These are phyloP conservation scores for Monosporascus sp. DNA, from an alignment of 2,329 filamentous ascomycete genomes.

Conservation along the genomic window DNA sequence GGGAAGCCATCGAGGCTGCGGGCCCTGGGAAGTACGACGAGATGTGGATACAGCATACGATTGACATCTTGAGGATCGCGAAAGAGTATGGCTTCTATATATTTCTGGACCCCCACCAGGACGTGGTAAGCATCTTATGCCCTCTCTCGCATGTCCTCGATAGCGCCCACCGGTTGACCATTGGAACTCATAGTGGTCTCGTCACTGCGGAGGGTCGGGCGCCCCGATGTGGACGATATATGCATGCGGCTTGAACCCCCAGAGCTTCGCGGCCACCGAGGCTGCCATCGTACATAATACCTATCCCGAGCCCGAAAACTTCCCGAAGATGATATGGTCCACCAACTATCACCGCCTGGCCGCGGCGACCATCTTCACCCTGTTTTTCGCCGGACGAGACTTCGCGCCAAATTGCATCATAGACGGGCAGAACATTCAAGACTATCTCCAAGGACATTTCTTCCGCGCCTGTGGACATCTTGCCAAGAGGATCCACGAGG, in stretches of 20 bases:
- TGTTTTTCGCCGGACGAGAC: conserved; percentile 86
- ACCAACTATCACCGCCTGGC: conserved; percentile 91
- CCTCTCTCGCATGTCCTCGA: neutral
- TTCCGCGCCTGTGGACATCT: conserved; percentile 74
- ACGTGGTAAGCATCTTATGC: conserved; percentile 61
- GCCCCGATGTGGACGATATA: conserved; percentile 98
- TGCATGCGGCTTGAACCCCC: conserved; percentile 84
- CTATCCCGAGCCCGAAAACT: conserved; percentile 75
- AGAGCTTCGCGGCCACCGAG: conserved; percentile 78
- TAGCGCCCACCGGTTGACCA: conserved; percentile 19
- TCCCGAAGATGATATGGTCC: conserved; percentile 99
- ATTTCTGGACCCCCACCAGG: conserved; percentile 98
- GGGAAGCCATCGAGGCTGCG: conserved; percentile 95
- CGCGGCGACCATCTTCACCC: conserved; percentile 84
- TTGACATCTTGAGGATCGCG: conserved; percentile 74
- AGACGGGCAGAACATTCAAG: conserved; percentile 91
- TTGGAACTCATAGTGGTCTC: conserved; percentile 64
- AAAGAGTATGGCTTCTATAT: conserved; percentile 92
- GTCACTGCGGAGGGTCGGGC: conserved; percentile 89
- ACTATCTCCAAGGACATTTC: conserved; percentile 87
- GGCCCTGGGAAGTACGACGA: conserved; percentile 93
- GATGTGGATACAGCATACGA: conserved; percentile 86
- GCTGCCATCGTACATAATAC: conserved; percentile 94
- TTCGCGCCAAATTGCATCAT: conserved; percentile 97
- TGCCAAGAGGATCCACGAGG: conserved; percentile 79